Base-by-base conservation (phyloP, 192 early-diverging fungal species). In the Coemansia sp. region DNA sequence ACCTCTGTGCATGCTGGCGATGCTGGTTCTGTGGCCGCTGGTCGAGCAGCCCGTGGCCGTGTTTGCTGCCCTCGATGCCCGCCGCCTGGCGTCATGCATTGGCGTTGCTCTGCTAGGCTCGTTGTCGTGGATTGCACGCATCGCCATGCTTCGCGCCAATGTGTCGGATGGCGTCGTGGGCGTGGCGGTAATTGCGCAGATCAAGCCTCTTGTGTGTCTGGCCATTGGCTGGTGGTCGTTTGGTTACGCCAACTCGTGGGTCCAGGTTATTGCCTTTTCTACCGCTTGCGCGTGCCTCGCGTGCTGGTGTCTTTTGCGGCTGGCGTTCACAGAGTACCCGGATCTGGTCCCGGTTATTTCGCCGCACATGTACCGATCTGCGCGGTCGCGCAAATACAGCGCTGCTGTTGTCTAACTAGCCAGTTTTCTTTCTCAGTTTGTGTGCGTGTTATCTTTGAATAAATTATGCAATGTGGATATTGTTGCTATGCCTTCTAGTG, bases 181-280 rank as follows among this genome's bases (percentile, higher is more conserved):
- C 25, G 69, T 78, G 0, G 70, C 69, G 0, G 56, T 64, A 5
- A 11, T 68, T 1, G 19, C 36, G 17, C 70, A 71, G 50, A 34
- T 62, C n/a, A 56, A 62, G 7, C 26, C 66, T 2, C 49, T 72
- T 17, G 52, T 54, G 17, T 78, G 70, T 37, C 25, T 78, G 31
- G 70, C 52, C 17, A 48, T 78, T 20, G 75, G 75, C 10, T 78
- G 75, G 75, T 78, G 75, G 75, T n/a, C 22, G 1, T 78, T 68
- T 46, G 75, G 66, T 2, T 78, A 69, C 20, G 36, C 37, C 1
- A 40, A 66, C 47, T 55, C 38, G 49, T 4, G 49, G 19, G 26
- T 68, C 21, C 75, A 78, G 42, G 19, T 59, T 10, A 38, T 38
- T 23, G 75, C 69, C 12, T 69, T 72, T 34, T 31, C 20, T 20